Base-by-base conservation (phyloP, 2,329 filamentous ascomycete genomes). In the Colletotrichum orchidophilum region DNA sequence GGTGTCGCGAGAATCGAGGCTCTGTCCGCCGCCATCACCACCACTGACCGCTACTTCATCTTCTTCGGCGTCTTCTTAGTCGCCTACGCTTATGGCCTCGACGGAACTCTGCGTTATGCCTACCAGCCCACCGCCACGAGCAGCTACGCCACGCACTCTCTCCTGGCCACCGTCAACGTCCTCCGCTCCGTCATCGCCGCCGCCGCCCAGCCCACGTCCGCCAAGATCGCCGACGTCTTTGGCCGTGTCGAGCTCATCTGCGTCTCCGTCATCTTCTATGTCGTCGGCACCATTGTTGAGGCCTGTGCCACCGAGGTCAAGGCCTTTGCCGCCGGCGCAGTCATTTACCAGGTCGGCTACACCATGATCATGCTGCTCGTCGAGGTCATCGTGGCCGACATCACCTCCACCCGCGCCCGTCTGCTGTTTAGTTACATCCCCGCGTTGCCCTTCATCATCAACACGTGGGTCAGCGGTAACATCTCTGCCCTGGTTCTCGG, bases 361-460 rank as follows among this genome's bases (percentile, higher is more conserved):
- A 92, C 90, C 12, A 85, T 85, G 74, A 82, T 91, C 29, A 82
- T 90, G 21, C 80, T 92, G 13, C 83, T 92, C 1, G 83, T 92
- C 26, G 89, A 92, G 78, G 88, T 92, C 75, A 85, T 93, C 70
- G 82, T 92, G 55, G 90, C 86, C 54, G 91, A 93, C 74, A 84
- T 90, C 29, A 91, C 90, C 2, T 92, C 90, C 1, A 87, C 89
- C 7, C 86, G 89, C 15, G 84, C 88, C 12, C 89, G 91, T 76
- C 82, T 92, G 9, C 82, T 92, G 74, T 92, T 91, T 82, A 90
- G 87, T 58, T 92, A 91, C 75, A 83, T 92, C 71, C 89, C 89
- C 1, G 87, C 87, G 1, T 75, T 84, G 6, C 89, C 89, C 1
- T 91, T 90, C 79, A 81, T 91, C 74, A 87, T 90, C 79, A 91